Conservation (phyloP, 2,329 filamentous ascomycete species). For the Fusarium siculi region DNA sequence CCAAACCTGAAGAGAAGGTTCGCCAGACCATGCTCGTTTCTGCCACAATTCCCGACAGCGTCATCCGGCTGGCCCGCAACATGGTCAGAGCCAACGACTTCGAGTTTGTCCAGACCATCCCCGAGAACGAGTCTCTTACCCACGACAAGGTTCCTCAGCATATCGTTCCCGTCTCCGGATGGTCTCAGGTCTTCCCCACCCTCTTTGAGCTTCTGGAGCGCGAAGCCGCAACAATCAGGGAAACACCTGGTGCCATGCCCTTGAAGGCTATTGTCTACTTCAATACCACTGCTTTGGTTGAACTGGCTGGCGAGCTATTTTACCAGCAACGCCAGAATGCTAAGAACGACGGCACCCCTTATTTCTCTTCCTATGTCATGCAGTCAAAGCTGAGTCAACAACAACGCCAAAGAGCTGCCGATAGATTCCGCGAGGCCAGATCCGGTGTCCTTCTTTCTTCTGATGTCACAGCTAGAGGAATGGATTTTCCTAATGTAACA, state of each 20-base stretch:
- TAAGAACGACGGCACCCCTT: constrained; percentile 49
- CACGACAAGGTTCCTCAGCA: constrained; percentile 87
- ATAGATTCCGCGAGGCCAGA: constrained; percentile 73
- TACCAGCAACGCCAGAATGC: constrained; percentile 54
- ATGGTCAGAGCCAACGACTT: constrained; percentile 84
- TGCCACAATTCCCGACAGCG: constrained; percentile 87
- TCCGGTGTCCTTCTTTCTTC: constrained; percentile 78
- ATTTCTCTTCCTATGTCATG: constrained; percentile 64
- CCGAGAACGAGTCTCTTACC: constrained; percentile 82
- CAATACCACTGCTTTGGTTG: constrained; percentile 79
- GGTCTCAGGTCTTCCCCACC: constrained; percentile 80
- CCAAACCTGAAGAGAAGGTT: constrained; percentile 68
- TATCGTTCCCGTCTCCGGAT: constrained; percentile 71
- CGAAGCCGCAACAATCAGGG: constrained; percentile 59
- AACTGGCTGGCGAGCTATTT: constrained; percentile 68
- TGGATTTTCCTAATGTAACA: constrained; percentile 85
- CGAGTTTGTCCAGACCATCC: constrained; percentile 90
- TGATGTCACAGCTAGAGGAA: constrained; percentile 82
- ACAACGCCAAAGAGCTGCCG: constrained; percentile 75
- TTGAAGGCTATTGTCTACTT: constrained; percentile 99
- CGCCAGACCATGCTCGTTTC: constrained; percentile 96
- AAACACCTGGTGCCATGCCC: constrained; percentile 59
- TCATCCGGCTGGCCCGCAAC: constrained; percentile 79
- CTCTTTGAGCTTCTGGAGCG: constrained; percentile 79
- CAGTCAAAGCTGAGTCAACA: constrained; percentile 81